Conservation (phyloP, 306 rosid species). For the Trifolium dubium region DNA sequence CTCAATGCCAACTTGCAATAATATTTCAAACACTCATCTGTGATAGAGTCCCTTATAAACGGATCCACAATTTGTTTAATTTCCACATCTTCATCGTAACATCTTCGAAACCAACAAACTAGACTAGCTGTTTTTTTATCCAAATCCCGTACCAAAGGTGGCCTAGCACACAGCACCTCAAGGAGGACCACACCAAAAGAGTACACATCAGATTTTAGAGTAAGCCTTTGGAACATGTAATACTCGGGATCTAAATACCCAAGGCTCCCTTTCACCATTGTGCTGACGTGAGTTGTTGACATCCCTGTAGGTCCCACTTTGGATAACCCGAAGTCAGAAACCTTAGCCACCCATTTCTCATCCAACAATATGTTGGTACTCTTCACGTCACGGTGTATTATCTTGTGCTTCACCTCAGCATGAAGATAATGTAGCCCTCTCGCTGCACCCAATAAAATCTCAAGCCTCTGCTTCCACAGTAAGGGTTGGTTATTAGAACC, state of each 20-base stretch:
- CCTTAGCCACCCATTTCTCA: not conserved
- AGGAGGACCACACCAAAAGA: slow-evolving; percentile 52
- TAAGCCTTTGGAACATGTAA: slow-evolving; percentile 25
- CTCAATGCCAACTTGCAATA: not conserved
- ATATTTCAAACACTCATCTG: not conserved
- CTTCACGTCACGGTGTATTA: slow-evolving; percentile 57
- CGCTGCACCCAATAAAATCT: slow-evolving; percentile 42
- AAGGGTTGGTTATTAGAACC: not conserved
- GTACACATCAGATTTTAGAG: slow-evolving; percentile 54
- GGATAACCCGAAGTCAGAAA: not conserved
- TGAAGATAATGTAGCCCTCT: slow-evolving; percentile 50
- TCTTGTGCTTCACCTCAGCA: slow-evolving; percentile 13
- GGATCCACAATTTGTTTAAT: slow-evolving; percentile 40
- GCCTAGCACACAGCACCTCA: slow-evolving; percentile 47
- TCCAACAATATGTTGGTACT: slow-evolving; percentile 29
- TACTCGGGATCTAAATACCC: not conserved
- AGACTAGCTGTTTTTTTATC: slow-evolving; percentile 27
- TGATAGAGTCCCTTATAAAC: not conserved
- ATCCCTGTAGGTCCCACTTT: slow-evolving; percentile 37
- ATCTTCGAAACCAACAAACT: slow-evolving; percentile 38
- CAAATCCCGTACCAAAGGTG: not conserved
- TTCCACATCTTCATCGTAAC: not conserved
- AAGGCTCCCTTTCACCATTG: not conserved
- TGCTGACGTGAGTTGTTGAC: not conserved
- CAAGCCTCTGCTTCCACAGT: slow-evolving; percentile 40